Evolutionary conservation across 2,329 filamentous ascomycete species (phyloP), one percentile per base, ranked within the genome.

Genomic region (Claviceps pusilla): DNA sequence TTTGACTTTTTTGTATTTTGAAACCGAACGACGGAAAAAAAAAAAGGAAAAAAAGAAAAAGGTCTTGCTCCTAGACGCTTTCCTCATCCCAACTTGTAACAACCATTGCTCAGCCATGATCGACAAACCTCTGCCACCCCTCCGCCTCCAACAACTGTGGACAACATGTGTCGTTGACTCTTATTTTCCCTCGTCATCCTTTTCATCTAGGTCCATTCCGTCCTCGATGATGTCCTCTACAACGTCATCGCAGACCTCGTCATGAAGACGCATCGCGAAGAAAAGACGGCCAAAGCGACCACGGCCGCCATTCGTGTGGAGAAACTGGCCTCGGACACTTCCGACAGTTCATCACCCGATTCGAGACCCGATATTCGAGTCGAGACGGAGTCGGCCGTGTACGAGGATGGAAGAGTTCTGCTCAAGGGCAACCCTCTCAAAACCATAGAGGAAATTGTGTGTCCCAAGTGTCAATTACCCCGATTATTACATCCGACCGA

Each of bases 191-290:
- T 42, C 16, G 33, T 33, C 28, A 5, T 16, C 28, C 28, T 29
- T n/a, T 7, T 35, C 14, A n/a, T 48, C 43, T 51, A 84, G 81
- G 74, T 81, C 59, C 76, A 82, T 64, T 71, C 77, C 28, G 78
- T 91, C 57, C 76, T 91, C 63, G 84, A 89, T 63, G 86, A 90
- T 64, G 70, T 84, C 54, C 73, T 91, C 57, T 82, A 86, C 72
- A 89, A 87, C 67, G 78, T 90, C 63, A 77, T 90, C 60, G 83
- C 86, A 67, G 84, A 87, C 65, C 75, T 88, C 52, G 74, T 88
- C 59, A 76, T 89, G 63, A 80, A 86, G 66, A 82, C 81, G 45
- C 87, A 91, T 67, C 84, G 84, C 60, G 79, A 86, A 60, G 87
- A 91, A 71, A 90, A 90, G 73, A 79, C 82, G 59, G 80, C 87